Evolutionary conservation across 2,329 filamentous ascomycete genomes (phyloP).

Genomic region (Fusarium protoensiforme): DNA sequence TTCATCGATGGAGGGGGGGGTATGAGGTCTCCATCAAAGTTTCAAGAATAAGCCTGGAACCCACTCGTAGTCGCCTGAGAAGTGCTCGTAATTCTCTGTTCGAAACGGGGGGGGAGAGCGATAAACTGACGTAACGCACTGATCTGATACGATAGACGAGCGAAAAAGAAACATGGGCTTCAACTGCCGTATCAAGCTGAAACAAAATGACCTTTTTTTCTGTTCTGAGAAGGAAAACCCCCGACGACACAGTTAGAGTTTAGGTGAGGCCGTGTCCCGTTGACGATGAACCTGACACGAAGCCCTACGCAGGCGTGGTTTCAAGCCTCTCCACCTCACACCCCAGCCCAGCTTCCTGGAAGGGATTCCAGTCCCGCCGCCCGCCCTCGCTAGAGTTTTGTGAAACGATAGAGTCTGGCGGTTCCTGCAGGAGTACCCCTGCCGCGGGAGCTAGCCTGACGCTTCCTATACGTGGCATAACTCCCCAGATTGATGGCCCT

Average conservation of each 20-base stretch:
- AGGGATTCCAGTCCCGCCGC: constrained; percentile 6
- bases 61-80: neutral
- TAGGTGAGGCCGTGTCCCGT: neutral
- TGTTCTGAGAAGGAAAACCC: neutral
- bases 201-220: neutral
- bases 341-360: neutral
- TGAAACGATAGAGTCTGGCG: constrained; percentile 25
- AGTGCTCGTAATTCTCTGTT: neutral
- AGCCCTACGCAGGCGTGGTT: constrained; percentile 19
- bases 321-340: constrained; percentile 10
- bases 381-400: neutral
- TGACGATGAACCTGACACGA: constrained; percentile 20
- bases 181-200: neutral
- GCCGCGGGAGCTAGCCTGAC: constrained; percentile 4
- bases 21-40: neutral
- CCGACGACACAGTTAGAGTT: neutral
- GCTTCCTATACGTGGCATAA: constrained; percentile 41
- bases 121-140: neutral
- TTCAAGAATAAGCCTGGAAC: neutral
- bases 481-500: constrained; percentile 12
- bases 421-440: constrained; percentile 12
- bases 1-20: neutral
- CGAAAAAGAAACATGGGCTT: neutral
- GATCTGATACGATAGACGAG: neutral
- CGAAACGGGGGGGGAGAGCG: neutral